Evolutionary conservation across 73 alveolate genomes (phyloP).

Genomic region (Uronychia binucleata): DNA sequence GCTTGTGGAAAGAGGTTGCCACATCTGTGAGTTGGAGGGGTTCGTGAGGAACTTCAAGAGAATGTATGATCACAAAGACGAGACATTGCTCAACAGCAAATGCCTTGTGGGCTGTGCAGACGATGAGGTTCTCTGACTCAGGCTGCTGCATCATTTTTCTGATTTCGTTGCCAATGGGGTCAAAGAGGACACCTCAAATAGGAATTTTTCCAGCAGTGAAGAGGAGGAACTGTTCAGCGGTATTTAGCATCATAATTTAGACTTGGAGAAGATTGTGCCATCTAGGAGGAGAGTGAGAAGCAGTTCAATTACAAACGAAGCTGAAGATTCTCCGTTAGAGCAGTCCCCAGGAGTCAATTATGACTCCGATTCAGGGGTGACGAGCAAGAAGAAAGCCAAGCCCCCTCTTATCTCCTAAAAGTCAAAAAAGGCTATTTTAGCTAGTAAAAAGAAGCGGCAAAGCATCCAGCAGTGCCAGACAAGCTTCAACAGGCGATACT

Average conservation of each 20-base stretch:
- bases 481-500: no score
- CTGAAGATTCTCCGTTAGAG: no score
- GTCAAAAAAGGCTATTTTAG: no score
- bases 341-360: no score
- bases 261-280: background rate
- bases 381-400: no score
- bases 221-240: background rate
- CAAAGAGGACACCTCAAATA: background rate
- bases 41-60: constrained; percentile 4
- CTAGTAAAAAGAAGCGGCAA: no score
- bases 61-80: background rate
- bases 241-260: background rate
- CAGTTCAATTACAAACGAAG: no score
- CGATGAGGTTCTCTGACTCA: background rate
- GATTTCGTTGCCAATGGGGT: background rate
- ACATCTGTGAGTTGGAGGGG: constrained; percentile 8
- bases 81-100: background rate
- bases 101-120: background rate
- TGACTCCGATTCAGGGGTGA: no score
- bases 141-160: background rate
- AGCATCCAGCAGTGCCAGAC: no score
- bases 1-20: constrained; percentile 5
- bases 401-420: no score
- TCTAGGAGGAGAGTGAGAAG: no score
- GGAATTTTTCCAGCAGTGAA: background rate